Evolutionary conservation across 345 rosid genomes (phyloP).

Genomic region (Balakata baccata): DNA sequence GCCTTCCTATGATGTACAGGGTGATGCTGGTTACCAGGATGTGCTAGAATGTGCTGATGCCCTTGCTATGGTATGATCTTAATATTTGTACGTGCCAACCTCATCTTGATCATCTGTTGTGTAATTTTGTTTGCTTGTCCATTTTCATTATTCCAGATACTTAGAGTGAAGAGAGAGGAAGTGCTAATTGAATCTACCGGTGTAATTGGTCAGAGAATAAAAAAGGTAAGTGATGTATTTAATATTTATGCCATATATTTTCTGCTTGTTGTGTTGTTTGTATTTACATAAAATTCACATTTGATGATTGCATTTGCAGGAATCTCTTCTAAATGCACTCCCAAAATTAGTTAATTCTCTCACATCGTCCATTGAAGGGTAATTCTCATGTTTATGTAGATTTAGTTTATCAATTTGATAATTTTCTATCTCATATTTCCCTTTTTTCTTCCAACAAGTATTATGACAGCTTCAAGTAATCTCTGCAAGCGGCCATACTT

Average conservation of each 20-base stretch:
- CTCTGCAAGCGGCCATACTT: background rate
- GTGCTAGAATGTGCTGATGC: conserved; percentile 65
- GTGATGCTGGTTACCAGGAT: conserved; percentile 91
- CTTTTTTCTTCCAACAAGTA: background rate
- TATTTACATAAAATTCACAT: conserved; percentile 7
- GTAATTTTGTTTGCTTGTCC: background rate
- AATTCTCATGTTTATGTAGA: conserved; percentile 18
- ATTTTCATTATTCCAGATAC: conserved; percentile 44
- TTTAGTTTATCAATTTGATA: conserved; percentile 1
- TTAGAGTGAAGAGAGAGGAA: conserved; percentile 55
- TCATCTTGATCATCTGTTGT: conserved; percentile 5
- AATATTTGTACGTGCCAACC: background rate
- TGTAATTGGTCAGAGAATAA: conserved; percentile 88
- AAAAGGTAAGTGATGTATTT: conserved; percentile 46
- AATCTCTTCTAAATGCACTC: conserved; percentile 69
- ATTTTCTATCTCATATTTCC: background rate
- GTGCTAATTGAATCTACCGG: conserved; percentile 91
- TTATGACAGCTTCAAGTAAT: conserved; percentile 10
- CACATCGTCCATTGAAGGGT: conserved; percentile 67
- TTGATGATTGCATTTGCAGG: conserved; percentile 45
- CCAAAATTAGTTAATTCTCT: conserved; percentile 59
- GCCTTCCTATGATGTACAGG: conserved; percentile 46
- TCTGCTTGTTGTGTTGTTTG: background rate
- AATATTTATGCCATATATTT: background rate
- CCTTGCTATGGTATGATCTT: conserved; percentile 53